Percentiles rank a stretch among this genome's conserved stretches.
These are phyloP conservation scores for Celoporthe dispersa DNA, from an alignment of 2,329 filamentous ascomycete species.

Conservation along the genomic window DNA sequence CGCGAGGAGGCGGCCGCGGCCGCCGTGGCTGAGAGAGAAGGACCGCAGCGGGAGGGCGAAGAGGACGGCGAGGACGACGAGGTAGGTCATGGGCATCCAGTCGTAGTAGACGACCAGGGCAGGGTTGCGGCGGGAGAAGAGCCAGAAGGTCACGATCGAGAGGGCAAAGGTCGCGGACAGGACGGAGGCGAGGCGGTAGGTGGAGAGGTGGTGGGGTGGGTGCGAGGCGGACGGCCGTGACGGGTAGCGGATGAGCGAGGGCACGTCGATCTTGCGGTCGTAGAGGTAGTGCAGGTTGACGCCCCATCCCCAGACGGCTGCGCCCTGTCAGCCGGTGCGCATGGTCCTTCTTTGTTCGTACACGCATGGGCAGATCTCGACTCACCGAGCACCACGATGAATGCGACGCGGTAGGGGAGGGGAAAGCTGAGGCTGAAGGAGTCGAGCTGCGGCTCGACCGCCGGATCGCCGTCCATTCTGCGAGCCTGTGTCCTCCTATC, in stretches of 20 bases:
- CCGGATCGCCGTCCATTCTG: conserved; percentile 74
- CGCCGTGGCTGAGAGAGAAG: conserved; percentile 64
- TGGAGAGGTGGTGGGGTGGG: conserved; percentile 76
- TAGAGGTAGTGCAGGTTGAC: conserved; percentile 88
- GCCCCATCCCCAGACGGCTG: conserved; percentile 95
- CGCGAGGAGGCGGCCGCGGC: conserved; percentile 74
- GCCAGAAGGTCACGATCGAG: conserved; percentile 84
- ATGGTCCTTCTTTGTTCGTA: background rate
- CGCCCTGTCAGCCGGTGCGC: conserved; percentile 19
- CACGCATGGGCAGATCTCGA: background rate
- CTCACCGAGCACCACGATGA: conserved; percentile 82
- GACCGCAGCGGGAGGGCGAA: conserved; percentile 75
- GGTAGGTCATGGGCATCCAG: conserved; percentile 84
- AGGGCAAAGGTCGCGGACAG: conserved; percentile 72
- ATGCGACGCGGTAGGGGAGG: conserved; percentile 84
- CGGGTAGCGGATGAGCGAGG: conserved; percentile 84
- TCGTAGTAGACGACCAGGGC: conserved; percentile 77
- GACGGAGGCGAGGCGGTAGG: conserved; percentile 81
- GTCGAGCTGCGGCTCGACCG: conserved; percentile 75
- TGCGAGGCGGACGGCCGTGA: conserved; percentile 71
- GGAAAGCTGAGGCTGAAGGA: conserved; percentile 86
- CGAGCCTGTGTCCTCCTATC: conserved; percentile 28
- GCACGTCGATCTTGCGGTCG: conserved; percentile 82
- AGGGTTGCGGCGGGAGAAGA: conserved; percentile 71
- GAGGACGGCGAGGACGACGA: conserved; percentile 70